phyloP scores from a whole-genome alignment of 2,329 filamentous ascomycete genomes.

The Fusarium scirpi region DNA sequence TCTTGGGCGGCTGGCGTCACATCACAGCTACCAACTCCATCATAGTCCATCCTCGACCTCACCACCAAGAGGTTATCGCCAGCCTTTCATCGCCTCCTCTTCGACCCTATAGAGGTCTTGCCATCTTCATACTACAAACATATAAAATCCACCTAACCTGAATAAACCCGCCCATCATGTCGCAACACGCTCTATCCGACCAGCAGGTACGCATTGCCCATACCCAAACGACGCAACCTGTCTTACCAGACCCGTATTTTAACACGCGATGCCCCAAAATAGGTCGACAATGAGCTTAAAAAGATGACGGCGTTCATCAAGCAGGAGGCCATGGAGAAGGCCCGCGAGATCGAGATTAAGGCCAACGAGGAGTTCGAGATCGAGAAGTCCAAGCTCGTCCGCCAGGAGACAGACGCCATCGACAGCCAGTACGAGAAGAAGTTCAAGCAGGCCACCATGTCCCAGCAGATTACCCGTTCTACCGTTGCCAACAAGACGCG shows the following conservation, averaged over 20 bases:
- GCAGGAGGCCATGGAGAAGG: constrained; percentile 97
- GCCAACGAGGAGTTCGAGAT: constrained; percentile 99
- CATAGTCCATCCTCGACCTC: constrained; percentile 29
- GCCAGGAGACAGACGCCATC: constrained; percentile 92
- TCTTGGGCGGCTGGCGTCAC: constrained; percentile 45
- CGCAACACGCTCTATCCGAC: constrained; percentile 96
- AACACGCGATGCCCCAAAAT: constrained; percentile 16
- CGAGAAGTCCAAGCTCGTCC: constrained; percentile 98
- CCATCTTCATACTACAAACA: constrained; percentile 1
- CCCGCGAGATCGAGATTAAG: constrained; percentile 96
- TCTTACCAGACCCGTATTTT: constrained; percentile 27
- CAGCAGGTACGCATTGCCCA: constrained; percentile 77
- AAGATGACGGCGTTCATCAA: constrained; percentile 99
- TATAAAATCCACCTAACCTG: constrained; percentile 24
- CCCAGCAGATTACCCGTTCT: constrained; percentile 97
- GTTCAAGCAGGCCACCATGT: constrained; percentile 98
- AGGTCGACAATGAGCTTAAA: constrained; percentile 98
- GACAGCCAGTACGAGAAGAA: constrained; percentile 97
- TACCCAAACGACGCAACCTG: constrained; percentile 35
- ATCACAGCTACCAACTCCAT: constrained; percentile 46
- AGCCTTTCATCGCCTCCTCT: constrained; percentile 24
- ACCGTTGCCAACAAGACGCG: constrained; percentile 97
- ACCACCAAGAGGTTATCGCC: constrained; percentile 42
- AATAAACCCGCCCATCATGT: constrained; percentile 72
- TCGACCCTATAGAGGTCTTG: constrained; percentile 9